Base-by-base conservation (phyloP, 352 stramenopile species). In the Globisporangium mamillatum region DNA sequence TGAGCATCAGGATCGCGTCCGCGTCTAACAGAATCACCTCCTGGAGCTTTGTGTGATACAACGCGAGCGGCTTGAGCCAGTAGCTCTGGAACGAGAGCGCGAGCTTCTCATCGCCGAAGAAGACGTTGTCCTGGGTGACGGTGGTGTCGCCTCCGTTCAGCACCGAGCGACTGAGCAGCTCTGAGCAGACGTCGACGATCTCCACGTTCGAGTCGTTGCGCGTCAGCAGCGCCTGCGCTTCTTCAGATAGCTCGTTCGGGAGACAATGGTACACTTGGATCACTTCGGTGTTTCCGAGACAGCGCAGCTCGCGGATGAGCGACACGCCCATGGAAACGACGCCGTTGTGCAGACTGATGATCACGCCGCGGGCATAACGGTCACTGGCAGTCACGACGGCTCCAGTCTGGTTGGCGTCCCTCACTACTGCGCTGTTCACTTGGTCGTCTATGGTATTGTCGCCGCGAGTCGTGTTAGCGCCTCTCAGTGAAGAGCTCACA, bases 141-240 rank as follows among this genome's bases (percentile, higher is more conserved):
- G 50, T 29, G 50, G 50, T 25, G 14, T 64, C 68, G 16, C 29
- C 61, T 4, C 48, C 48, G 10, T 56, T 32, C 18, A 60, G 48
- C 34, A 38, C 61, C 41, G 63, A 63, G 53, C 41, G 48, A 4
- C 66, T 36, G 10, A 89, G 22, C 18, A 83, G 29, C 2, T 86
- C 72, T 0, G 71, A 65, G 68, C 81, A 91, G 46, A 88, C 81
- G 65, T 92, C 84, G 41, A 92, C 67, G 69, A 91, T 80, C 70
- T 90, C 83, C n/a, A 91, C 62, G 0, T 64, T 53, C 14, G 57
- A 60, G 65, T 91, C 83, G 29, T 80, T 73, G 20, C 57, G 60
- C 12, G 74, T 75, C n/a, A 91, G 70, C 59, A 89, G 54, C 36
- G 70, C 66, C 6, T 66, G 58, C 6, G 67, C 75, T 12, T 74